Conservation (phyloP, 78 protist species). For the Cavenderia fasciculata region DNA sequence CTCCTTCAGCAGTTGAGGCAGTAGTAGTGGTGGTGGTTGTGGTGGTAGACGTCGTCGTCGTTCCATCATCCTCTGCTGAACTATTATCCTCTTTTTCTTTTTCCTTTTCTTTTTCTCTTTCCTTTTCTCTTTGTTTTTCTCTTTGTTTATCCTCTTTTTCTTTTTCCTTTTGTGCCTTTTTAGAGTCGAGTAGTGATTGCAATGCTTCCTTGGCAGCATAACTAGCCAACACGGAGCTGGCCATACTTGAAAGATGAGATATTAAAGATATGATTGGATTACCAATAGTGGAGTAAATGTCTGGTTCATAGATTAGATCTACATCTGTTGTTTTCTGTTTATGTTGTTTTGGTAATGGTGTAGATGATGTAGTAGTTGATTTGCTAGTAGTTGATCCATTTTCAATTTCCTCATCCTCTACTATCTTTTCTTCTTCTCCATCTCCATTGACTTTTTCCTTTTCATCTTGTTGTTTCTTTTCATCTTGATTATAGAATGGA, state of each 20-base stretch:
- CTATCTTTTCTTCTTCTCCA: not conserved
- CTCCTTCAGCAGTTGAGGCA: not conserved
- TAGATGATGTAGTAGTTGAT: not conserved
- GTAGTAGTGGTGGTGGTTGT: not conserved
- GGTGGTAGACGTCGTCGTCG: not conserved
- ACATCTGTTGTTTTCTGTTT: not conserved
- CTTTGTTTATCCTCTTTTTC: not conserved
- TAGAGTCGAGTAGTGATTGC: not conserved
- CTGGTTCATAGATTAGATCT: not conserved
- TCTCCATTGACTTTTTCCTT: not conserved
- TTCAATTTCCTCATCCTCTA: not conserved
- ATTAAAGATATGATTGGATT: too few species aligned
- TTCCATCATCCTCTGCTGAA: conserved; percentile 9
- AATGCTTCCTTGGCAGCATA: not conserved
- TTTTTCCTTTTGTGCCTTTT: not conserved
- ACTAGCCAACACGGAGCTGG: not conserved
- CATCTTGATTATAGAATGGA: conserved; percentile 5
- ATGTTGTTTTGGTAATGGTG: not conserved
- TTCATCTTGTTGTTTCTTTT: conserved; percentile 6
- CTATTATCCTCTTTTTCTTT: conserved; percentile 18
- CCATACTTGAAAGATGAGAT: too few species aligned
- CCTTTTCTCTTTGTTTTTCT: not conserved
- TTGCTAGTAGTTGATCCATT: not conserved
- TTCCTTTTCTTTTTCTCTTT: conserved; percentile 6
- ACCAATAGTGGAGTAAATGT: too few species aligned